Evolutionary conservation across 176 grass and related monocot species (phyloP).

Genomic region (Oryza officinalis): DNA sequence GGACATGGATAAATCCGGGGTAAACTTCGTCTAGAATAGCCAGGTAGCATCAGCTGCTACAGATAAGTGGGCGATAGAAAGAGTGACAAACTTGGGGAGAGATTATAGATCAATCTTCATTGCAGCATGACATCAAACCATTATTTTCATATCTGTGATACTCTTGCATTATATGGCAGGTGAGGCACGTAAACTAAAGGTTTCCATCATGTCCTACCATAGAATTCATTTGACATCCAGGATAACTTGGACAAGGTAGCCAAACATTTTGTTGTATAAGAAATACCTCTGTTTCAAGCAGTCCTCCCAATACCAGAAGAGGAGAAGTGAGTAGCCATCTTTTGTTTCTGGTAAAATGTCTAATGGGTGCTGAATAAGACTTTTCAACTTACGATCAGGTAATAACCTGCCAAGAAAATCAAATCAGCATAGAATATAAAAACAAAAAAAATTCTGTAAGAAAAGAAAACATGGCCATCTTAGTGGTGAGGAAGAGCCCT

Average conservation of each 20-base stretch:
- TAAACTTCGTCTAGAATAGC: too few relatives aligned
- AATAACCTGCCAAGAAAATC: slow-evolving; percentile 69
- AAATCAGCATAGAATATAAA: slow-evolving; percentile 31
- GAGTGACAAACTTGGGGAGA: too few relatives aligned
- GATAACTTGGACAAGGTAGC: background rate
- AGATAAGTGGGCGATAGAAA: too few relatives aligned
- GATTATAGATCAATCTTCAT: too few relatives aligned
- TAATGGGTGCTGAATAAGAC: slow-evolving; percentile 78
- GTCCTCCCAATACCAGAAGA: slow-evolving; percentile 98
- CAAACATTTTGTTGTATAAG: slow-evolving; percentile 2
- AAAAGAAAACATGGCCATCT: background rate
- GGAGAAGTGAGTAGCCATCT: slow-evolving; percentile 92
- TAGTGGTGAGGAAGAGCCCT: background rate
- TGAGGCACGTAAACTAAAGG: slow-evolving; percentile 6
- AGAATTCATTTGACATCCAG: slow-evolving; percentile 1
- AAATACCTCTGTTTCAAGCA: slow-evolving; percentile 91
- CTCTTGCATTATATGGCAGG: background rate
- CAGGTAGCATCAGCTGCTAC: too few relatives aligned
- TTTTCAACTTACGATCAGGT: slow-evolving; percentile 92
- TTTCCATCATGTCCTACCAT: slow-evolving; percentile 2
- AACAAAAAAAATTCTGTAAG: slow-evolving; percentile 18
- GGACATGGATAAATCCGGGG: background rate
- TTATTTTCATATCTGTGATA: background rate
- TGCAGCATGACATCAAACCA: background rate
- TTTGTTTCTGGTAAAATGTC: slow-evolving; percentile 87